Evolutionary conservation across 768 basidiomycete species (phyloP).

Genomic region (Calocera viscosa): DNA sequence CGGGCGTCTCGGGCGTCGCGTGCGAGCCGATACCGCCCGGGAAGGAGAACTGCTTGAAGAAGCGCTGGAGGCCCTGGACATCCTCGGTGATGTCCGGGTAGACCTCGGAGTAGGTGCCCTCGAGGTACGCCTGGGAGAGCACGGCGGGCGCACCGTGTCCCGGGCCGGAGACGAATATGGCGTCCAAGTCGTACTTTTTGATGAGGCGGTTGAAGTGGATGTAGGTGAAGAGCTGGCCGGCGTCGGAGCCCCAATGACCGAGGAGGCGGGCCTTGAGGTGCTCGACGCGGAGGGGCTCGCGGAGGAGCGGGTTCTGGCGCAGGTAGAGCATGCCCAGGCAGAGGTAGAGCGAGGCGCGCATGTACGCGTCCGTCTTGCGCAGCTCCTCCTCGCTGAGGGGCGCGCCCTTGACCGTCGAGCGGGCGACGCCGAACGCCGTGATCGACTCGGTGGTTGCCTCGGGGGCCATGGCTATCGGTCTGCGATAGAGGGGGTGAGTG

Average conservation of each 20-base stretch:
- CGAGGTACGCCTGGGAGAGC: constrained; percentile 76
- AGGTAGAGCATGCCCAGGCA: constrained; percentile 72
- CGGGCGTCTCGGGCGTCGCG: constrained; percentile 67
- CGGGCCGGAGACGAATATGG: constrained; percentile 70
- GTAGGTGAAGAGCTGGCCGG: constrained; percentile 56
- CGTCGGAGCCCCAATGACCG: constrained; percentile 71
- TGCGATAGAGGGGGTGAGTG: not conserved
- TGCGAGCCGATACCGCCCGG: constrained; percentile 77
- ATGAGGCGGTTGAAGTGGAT: constrained; percentile 55
- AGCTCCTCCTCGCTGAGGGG: constrained; percentile 22
- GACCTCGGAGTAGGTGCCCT: constrained; percentile 50
- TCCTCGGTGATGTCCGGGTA: constrained; percentile 32
- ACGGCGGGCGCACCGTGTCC: constrained; percentile 82
- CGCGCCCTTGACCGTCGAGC: constrained; percentile 20
- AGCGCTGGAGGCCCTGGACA: constrained; percentile 35
- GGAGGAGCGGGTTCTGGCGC: constrained; percentile 54
- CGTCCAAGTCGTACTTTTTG: constrained; percentile 45
- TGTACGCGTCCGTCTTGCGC: constrained; percentile 22
- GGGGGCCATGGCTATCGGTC: not conserved
- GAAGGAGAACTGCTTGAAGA: constrained; percentile 42
- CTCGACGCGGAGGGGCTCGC: constrained; percentile 43
- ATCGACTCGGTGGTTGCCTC: constrained; percentile 10
- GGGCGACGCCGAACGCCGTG: constrained; percentile 19
- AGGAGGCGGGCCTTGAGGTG: constrained; percentile 72
- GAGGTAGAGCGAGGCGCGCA: constrained; percentile 23